Evolutionary conservation across 108 stramenopile species (phyloP).

Genomic region (Cyclostephanos invisitatus): DNA sequence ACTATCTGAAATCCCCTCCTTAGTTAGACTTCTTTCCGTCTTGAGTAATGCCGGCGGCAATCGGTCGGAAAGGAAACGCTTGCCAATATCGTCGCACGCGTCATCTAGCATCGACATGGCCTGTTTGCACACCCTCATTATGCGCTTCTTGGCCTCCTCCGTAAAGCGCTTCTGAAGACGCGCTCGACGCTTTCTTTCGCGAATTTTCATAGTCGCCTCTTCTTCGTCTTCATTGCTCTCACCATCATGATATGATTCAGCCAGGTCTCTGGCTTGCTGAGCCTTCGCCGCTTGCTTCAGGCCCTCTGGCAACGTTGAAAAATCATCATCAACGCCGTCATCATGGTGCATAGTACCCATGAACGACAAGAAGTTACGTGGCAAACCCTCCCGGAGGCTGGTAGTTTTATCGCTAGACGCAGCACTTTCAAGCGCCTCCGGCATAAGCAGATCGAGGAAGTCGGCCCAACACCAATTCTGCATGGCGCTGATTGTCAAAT

Average conservation of each 20-base stretch:
- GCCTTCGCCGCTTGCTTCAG: conserved; percentile 55
- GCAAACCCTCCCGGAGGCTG: conserved; percentile 82
- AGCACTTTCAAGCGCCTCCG: conserved; percentile 85
- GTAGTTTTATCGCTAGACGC: conserved; percentile 53
- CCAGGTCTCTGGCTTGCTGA: background rate
- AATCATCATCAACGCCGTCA: conserved; percentile 37
- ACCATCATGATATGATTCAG: conserved; percentile 22
- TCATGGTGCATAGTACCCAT: conserved; percentile 90
- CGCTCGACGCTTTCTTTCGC: conserved; percentile 24
- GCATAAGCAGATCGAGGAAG: conserved; percentile 84
- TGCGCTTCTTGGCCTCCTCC: conserved; percentile 76
- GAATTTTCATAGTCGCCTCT: conserved; percentile 37
- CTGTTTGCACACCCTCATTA: conserved; percentile 81
- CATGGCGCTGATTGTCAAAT: conserved; percentile 94
- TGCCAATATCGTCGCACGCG: conserved; percentile 93
- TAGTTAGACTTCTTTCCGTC: conserved; percentile 56
- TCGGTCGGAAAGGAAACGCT: conserved; percentile 89
- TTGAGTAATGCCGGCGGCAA: conserved; percentile 86
- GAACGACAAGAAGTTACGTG: conserved; percentile 85
- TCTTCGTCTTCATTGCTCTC: conserved; percentile 30
- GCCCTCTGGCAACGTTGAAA: conserved; percentile 72
- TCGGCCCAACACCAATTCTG: conserved; percentile 94
- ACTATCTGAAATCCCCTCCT: conserved; percentile 37
- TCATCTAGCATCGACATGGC: conserved; percentile 86
- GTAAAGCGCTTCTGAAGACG: conserved; percentile 57